Percentiles rank a stretch among this genome's conserved stretches.
phyloP scores from a whole-genome alignment of 1,284 basidiomycete genomes.

The Cryptococcus sp. region DNA sequence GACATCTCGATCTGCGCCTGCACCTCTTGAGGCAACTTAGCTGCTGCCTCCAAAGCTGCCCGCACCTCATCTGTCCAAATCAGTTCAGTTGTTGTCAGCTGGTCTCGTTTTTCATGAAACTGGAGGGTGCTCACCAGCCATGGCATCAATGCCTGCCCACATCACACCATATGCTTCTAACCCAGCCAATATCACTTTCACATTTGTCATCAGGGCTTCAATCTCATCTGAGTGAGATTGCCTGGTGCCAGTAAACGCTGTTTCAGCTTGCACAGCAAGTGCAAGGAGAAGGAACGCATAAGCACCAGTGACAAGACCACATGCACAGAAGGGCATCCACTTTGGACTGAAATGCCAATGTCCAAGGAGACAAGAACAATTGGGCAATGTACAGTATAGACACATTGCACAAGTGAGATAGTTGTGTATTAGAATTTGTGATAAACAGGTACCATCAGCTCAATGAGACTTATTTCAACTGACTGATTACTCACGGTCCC shows the following conservation, averaged over 20 bases:
- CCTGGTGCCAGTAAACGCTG: conserved; percentile 26
- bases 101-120: background rate
- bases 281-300: conserved; percentile 50
- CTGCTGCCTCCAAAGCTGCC: background rate
- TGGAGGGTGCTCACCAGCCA: conserved; percentile 42
- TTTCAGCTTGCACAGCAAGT: conserved; percentile 48
- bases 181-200: conserved; percentile 49
- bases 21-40: too few relatives aligned
- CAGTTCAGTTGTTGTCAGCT: too few relatives aligned
- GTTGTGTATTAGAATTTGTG: background rate
- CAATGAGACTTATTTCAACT: background rate
- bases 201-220: conserved; percentile 48
- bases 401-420: too few relatives aligned
- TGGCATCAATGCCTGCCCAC: conserved; percentile 51
- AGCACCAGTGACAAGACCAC: conserved; percentile 48
- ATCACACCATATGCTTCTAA: conserved; percentile 49
- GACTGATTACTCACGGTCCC: conserved; percentile 35
- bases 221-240: conserved; percentile 40
- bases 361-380: too few relatives aligned
- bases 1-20: too few relatives aligned
- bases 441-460: too few relatives aligned
- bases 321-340: conserved; percentile 51
- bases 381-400: too few relatives aligned
- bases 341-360: conserved; percentile 42
- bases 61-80: background rate